These are phyloP conservation scores for Nigrospora oryzae DNA, from an alignment of 2,329 filamentous ascomycete genomes.

Conservation along the genomic window DNA sequence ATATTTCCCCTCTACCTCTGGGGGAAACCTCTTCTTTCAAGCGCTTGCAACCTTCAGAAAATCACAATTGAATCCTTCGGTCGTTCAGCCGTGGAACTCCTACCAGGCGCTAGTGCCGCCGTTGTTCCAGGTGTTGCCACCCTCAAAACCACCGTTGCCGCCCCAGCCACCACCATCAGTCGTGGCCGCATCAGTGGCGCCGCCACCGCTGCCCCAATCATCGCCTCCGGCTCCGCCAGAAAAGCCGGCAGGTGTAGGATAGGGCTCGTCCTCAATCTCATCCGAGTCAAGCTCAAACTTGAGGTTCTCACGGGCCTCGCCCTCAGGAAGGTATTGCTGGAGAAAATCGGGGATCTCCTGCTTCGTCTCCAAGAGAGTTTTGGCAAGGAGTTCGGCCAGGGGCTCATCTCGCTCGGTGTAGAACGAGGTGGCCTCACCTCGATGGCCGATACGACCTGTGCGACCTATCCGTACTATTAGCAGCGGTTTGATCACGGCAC, in stretches of 20 bases:
- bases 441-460: slow-evolving; percentile 86
- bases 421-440: slow-evolving; percentile 80
- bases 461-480: slow-evolving; percentile 48
- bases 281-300: slow-evolving; percentile 49
- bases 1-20: no score
- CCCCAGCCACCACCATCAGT: not conserved
- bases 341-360: slow-evolving; percentile 82
- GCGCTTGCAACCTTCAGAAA: no score
- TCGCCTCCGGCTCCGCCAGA: slow-evolving; percentile 9
- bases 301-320: slow-evolving; percentile 33
- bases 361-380: slow-evolving; percentile 70
- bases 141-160: not conserved
- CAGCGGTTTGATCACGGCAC: not conserved
- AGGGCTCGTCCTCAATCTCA: slow-evolving; percentile 29
- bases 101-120: not conserved
- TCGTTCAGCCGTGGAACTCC: not conserved
- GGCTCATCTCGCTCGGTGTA: slow-evolving; percentile 71
- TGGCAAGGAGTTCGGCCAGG: slow-evolving; percentile 66
- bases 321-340: slow-evolving; percentile 51
- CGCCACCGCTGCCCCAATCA: slow-evolving; percentile 16
- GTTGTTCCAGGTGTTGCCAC: not conserved
- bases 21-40: no score
- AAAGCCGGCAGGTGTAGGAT: not conserved
- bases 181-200: slow-evolving; percentile 6
- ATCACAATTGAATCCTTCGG: no score